Base-by-base conservation (phyloP, 1,284 basidiomycete species). In the Papiliotrema flavescens region DNA sequence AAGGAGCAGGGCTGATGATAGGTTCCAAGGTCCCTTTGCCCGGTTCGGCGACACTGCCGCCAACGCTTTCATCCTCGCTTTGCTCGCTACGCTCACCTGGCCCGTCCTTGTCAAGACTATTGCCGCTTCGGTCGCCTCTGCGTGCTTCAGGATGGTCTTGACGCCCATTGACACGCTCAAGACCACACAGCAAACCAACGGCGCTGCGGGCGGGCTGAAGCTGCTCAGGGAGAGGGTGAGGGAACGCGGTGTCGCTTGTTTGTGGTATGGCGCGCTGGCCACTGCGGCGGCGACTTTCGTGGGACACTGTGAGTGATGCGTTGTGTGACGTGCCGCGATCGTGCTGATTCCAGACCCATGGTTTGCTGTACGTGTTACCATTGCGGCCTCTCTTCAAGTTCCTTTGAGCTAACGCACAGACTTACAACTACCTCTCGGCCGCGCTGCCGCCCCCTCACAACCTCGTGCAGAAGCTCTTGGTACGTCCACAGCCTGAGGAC, bases 241-340 rank as follows among this genome's bases (percentile, higher is more conserved):
- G 69, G 80, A 76, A 49, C 85, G 90, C 63, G 91, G 91, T 1
- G 73, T 93, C 17, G 82, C 82, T 24, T 84, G 86, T 17, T 70
- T 95, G 23, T 95, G 89, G 88, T 91, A 88, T 61, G 90, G 90
- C 23, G 90, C 90, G 0, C 65, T 88, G 43, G 91, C 90, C 0
- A 93, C 90, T 0, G 90, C 90, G 1, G 90, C 85, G 5, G 91
- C 90, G 7, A 92, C 90, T 0, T 92, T 94, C 63, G 90, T 91
- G n/a, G 91, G 91, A 0, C 83, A 90, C 72, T 94, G 89, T 71
- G 53, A 63, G 71, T 69, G 11, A 14, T 14, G 9, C 22, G 87
- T 87, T 7, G 71, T 68, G 72, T 32, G 34, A 14, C 8, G 11
- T 8, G 20, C 9, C 6, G 24, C 14, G 14, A 41, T 39, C 8